phyloP scores from a whole-genome alignment of 345 rosid genomes.

The Hibiscus tridactylites region DNA sequence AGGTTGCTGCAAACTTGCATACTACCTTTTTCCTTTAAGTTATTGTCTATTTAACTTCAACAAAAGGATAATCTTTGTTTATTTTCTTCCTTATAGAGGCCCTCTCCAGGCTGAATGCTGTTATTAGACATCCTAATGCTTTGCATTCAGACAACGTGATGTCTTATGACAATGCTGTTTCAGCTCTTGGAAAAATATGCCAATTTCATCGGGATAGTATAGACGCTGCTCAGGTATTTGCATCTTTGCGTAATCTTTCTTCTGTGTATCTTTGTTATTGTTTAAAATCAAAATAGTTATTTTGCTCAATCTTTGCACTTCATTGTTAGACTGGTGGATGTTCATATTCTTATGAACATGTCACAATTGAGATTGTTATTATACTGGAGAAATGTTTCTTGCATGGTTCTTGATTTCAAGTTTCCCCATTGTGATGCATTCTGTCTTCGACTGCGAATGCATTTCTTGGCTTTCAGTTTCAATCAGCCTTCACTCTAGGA shows the following conservation, averaged over 20 bases:
- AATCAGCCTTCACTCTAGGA: neutral
- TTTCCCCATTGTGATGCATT: neutral
- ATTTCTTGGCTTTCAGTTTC: neutral
- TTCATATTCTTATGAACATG: neutral
- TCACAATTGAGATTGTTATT: neutral
- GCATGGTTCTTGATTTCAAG: neutral
- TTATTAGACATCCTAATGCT: slow-evolving; percentile 46
- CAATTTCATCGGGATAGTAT: slow-evolving; percentile 52
- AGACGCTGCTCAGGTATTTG: slow-evolving; percentile 52
- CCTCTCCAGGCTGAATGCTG: slow-evolving; percentile 49
- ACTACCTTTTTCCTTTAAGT: neutral
- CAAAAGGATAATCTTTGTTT: neutral
- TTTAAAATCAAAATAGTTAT: neutral
- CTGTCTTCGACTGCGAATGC: neutral
- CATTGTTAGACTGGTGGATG: neutral
- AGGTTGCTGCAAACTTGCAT: slow-evolving; percentile 27
- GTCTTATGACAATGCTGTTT: slow-evolving; percentile 77
- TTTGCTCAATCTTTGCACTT: neutral
- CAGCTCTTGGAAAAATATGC: slow-evolving; percentile 72
- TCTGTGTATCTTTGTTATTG: neutral
- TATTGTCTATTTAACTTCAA: neutral
- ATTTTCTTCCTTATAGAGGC: slow-evolving; percentile 35
- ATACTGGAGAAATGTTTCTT: neutral
- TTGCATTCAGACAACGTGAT: slow-evolving; percentile 44
- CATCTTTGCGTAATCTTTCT: neutral